Evolutionary conservation across 306 rosid genomes (phyloP).

Genomic region (Abrus precatorius): DNA sequence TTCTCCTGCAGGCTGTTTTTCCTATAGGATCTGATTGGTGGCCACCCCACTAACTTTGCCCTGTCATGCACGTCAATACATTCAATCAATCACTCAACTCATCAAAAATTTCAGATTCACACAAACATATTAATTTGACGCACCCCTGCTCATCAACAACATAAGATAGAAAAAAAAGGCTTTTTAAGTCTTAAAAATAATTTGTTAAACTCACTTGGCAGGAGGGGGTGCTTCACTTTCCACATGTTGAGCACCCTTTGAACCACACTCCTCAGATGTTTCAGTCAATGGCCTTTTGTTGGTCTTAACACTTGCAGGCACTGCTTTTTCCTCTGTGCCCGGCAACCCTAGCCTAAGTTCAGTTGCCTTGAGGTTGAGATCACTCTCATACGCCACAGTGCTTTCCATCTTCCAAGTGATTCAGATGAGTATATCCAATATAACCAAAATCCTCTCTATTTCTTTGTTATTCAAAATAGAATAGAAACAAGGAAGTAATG

Average conservation of each 20-base stretch:
- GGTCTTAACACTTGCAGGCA: slow-evolving; percentile 4
- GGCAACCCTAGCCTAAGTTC: slow-evolving; percentile 88
- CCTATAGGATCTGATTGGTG: slow-evolving; percentile 83
- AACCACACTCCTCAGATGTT: slow-evolving; percentile 46
- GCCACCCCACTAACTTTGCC: slow-evolving; percentile 94
- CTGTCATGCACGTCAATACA: slow-evolving; percentile 53
- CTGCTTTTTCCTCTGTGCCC: slow-evolving; percentile 57
- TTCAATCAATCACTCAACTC: slow-evolving; percentile 8
- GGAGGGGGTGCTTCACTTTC: slow-evolving; percentile 62
- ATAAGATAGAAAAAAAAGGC: neutral
- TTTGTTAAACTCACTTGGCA: slow-evolving; percentile 65
- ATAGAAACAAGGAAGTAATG: slow-evolving; percentile 7
- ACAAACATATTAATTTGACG: neutral
- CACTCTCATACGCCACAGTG: slow-evolving; percentile 58
- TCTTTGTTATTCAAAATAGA: slow-evolving; percentile 7
- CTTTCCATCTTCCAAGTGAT: slow-evolving; percentile 58
- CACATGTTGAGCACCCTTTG: slow-evolving; percentile 45
- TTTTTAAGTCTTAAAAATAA: neutral
- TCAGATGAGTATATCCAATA: neutral
- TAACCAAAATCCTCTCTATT: neutral
- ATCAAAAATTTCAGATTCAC: neutral
- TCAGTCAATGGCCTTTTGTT: slow-evolving; percentile 71
- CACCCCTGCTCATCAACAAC: neutral
- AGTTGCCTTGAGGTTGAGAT: slow-evolving; percentile 82
- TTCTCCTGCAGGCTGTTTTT: slow-evolving; percentile 74